phyloP scores from a whole-genome alignment of 2,329 filamentous ascomycete species.

The Knoxdaviesia capensis region DNA sequence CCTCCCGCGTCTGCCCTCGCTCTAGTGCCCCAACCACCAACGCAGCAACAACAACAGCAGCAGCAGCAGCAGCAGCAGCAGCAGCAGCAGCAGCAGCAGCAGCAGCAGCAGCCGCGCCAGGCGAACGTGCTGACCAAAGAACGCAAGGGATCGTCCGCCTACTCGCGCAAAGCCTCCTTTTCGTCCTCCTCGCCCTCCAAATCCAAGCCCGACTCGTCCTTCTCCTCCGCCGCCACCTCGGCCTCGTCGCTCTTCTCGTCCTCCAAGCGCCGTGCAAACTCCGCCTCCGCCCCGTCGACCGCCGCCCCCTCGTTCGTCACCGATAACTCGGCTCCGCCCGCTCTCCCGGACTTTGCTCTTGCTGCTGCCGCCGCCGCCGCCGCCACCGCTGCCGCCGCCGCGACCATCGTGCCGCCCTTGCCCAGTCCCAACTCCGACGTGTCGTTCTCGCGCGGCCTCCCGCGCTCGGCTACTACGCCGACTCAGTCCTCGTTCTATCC shows the following conservation, averaged over 20 bases:
- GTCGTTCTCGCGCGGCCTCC: not conserved
- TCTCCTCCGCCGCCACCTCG: constrained; percentile 14
- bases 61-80: constrained; percentile 3
- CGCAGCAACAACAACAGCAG: constrained; percentile 2
- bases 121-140: constrained; percentile 16
- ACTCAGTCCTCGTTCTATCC: too few relatives aligned
- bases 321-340: constrained; percentile 27
- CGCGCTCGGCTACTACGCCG: too few relatives aligned
- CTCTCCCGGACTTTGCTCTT: constrained; percentile 31
- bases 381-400: constrained; percentile 6
- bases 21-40: constrained; percentile 1
- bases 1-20: constrained; percentile 1
- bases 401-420: constrained; percentile 7
- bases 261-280: constrained; percentile 18
- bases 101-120: constrained; percentile 5
- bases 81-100: constrained; percentile 5
- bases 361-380: constrained; percentile 20
- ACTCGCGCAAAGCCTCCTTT: constrained; percentile 32
- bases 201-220: constrained; percentile 11
- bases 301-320: constrained; percentile 17
- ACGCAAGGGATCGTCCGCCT: constrained; percentile 24
- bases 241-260: constrained; percentile 14
- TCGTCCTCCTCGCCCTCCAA: constrained; percentile 14
- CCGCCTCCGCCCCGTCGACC: constrained; percentile 13
- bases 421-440: constrained; percentile 7